Percentiles rank a stretch among this genome's conserved stretches.
These are phyloP conservation scores for Chrysanthemum lavandulifolium DNA, from an alignment of 129 eudicot species.

Conservation along the genomic window DNA sequence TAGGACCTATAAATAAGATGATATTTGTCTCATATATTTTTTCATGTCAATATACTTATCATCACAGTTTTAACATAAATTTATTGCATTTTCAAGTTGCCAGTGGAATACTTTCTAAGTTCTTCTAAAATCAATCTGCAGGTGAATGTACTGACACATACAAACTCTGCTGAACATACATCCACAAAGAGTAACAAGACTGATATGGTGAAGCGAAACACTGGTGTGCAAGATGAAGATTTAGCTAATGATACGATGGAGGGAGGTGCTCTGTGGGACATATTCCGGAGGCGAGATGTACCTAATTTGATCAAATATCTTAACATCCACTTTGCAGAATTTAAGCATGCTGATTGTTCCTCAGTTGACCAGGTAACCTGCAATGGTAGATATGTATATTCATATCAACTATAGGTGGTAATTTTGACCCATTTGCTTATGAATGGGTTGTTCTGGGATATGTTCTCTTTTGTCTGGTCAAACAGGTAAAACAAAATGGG, in stretches of 20 bases:
- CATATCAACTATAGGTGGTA: not conserved
- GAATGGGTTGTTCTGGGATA: not conserved
- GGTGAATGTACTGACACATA: constrained; percentile 20
- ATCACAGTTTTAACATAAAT: too few relatives aligned
- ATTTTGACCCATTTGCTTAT: constrained; percentile 1
- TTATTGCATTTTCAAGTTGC: too few relatives aligned
- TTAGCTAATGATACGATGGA: not conserved
- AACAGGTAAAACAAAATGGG: too few relatives aligned
- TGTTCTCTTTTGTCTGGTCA: too few relatives aligned
- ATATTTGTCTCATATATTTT: too few relatives aligned
- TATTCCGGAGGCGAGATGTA: constrained; percentile 3
- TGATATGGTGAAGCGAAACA: constrained; percentile 7
- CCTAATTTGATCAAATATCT: constrained; percentile 3
- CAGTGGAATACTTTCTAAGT: too few relatives aligned
- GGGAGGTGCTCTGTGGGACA: constrained; percentile 17
- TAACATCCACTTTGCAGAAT: constrained; percentile 6
- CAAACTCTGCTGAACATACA: not conserved
- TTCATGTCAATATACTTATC: too few relatives aligned
- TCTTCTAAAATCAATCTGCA: not conserved
- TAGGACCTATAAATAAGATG: too few relatives aligned
- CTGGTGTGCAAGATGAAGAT: not conserved
- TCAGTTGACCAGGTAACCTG: constrained; percentile 1
- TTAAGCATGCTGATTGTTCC: not conserved
- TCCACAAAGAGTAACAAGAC: constrained; percentile 13
- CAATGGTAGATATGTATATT: not conserved